Evolutionary conservation across 2,329 filamentous ascomycete genomes (phyloP), one percentile per base, ranked within the genome.

Genomic region (Dactylellina sp.): DNA sequence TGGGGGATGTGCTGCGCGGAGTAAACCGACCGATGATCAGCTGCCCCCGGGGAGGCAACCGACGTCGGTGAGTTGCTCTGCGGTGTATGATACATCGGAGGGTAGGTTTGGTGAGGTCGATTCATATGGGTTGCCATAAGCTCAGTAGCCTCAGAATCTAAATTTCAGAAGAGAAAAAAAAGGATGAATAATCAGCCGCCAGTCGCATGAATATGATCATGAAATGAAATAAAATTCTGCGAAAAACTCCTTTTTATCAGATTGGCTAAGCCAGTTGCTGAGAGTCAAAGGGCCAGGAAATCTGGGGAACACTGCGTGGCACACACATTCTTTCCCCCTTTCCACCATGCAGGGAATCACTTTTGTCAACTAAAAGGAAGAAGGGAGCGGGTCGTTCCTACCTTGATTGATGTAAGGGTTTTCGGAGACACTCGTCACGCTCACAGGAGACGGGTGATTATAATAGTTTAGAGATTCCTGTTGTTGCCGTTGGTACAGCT

Each of bases 11-110:
- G 87, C 81, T 95, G 91, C 64, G 90, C 88, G 39, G 89, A 84
- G 82, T 97, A 98, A 80, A 98, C 87, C 79, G 88, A 89, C 78
- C 93, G 86, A 80, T 94, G 92, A 80, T 98, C 94, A 82, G 97
- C 93, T 65, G 89, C 87, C 68, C 93, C 92, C 20, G 92, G 90
- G 35, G 94, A 97, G 76, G 93, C 91, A 78, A 97, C 93, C 56
- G 93, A 96, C 40, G 92, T 92, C 53, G 94, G 94, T 63, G 94
- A 97, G 82, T 94, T 96, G 65, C 93, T 96, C 83, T 97, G 93
- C 63, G 93, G 93, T 16, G 93, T 96, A 82, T 97, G 92, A 81
- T 97, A 97, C 80, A 97, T 96, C 74, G 92, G 92, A 78, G 93
- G 93, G 81, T 96, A 97, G 50, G 84, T 81, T 75, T 75, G 71